Evolutionary conservation across 1,139 yeast genomes (phyloP).

Genomic region (Williopsis jadinii): DNA sequence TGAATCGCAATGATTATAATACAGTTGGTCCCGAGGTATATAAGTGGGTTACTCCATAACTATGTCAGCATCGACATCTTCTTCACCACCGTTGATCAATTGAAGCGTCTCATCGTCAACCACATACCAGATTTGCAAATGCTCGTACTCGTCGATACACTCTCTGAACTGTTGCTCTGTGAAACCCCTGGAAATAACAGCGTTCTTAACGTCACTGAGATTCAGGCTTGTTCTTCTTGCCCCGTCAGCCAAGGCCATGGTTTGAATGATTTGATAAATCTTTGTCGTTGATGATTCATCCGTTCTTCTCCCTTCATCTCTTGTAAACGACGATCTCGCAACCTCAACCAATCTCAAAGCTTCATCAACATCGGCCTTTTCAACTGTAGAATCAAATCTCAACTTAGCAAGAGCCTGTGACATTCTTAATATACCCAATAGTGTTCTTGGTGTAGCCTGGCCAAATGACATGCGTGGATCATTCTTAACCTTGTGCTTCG

Average conservation of each 20-base stretch:
- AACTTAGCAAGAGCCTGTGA: slow-evolving; percentile 93
- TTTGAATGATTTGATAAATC: slow-evolving; percentile 42
- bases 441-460: slow-evolving; percentile 92
- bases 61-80: slow-evolving; percentile 9
- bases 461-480: slow-evolving; percentile 68
- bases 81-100: slow-evolving; percentile 26
- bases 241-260: slow-evolving; percentile 41
- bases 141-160: slow-evolving; percentile 69
- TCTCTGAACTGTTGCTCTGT: slow-evolving; percentile 72
- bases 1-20: too few species aligned
- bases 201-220: slow-evolving; percentile 52
- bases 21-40: too few species aligned
- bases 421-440: slow-evolving; percentile 84
- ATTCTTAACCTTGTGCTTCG: slow-evolving; percentile 61
- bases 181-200: slow-evolving; percentile 79
- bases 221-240: slow-evolving; percentile 39
- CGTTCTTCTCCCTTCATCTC: slow-evolving; percentile 40
- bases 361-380: slow-evolving; percentile 85
- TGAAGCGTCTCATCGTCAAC: slow-evolving; percentile 48
- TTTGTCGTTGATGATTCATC: slow-evolving; percentile 50
- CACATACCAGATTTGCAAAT: slow-evolving; percentile 70
- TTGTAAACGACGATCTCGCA: slow-evolving; percentile 72
- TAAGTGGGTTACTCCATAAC: not conserved
- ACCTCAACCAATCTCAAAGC: slow-evolving; percentile 83
- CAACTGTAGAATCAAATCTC: slow-evolving; percentile 69